Evolutionary conservation across 2,329 filamentous ascomycete species (phyloP), one percentile per base, ranked within the genome.

Genomic region (Colletotrichum simmondsii): DNA sequence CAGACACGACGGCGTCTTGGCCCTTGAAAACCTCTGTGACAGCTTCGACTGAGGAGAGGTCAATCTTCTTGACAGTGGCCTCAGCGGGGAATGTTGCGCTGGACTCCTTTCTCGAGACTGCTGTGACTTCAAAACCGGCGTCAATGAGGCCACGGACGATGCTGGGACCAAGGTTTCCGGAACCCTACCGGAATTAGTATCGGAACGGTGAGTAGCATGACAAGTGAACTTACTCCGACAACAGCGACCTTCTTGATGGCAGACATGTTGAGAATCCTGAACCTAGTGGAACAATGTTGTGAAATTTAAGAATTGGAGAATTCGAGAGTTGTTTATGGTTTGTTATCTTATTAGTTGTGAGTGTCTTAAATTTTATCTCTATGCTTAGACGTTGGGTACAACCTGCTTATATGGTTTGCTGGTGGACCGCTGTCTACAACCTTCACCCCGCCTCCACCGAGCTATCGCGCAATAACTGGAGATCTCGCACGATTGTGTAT

Each of bases 1-100:
- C 81, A 6, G 86, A 87, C 22, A 92, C 78, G 14, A 91, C 84
- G 2, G 88, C 90, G 77, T 92, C 90, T 71, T 90, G 86, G 54
- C 85, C 87, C 53, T 82, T 74, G 65, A 92, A 84, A 1, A 86
- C 87, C 0, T 78, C 64, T 4, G 80, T 82, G n/a, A 91, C 81
- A 24, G 85, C 85, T 1, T 81, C 74, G 4, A 83, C 77, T 4
- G 80, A 82, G 64, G 81, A 78, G 74, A 87, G 88, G 77, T 90
- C 83, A 24, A 86, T 84, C 8, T 82, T 81, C 75, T 86, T 78
- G 37, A 89, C 84, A 8, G 81, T 79, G 62, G 87, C 81, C 35
- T 79, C 77, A 0, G 79, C 65, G 2, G 83, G 82, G 68, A 80
- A 77, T 0, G 79, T 79, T 32, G 79, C 77, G 8, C 76, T 77